Conservation (phyloP, 2,329 filamentous ascomycete species). For the Nannizziopsis arthrosporioides region DNA sequence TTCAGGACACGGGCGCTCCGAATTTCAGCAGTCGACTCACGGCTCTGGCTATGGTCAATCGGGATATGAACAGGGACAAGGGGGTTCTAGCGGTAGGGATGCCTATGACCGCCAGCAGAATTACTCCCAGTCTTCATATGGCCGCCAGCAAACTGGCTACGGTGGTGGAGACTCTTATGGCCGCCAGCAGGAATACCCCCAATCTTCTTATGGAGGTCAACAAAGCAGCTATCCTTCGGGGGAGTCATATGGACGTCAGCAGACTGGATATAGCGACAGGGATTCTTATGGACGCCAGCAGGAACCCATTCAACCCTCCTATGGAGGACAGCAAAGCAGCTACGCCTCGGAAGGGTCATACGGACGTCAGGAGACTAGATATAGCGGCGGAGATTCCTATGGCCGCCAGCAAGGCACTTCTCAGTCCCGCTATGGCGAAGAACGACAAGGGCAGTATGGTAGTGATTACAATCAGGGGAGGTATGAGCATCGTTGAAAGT, state of each 20-base stretch:
- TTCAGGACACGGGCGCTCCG: slow-evolving; percentile 12
- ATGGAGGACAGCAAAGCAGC: background rate
- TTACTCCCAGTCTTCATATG: too few species aligned
- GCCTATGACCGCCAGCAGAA: background rate
- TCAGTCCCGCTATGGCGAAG: background rate
- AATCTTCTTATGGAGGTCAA: background rate
- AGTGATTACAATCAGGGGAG: background rate
- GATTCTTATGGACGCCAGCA: slow-evolving; percentile 5
- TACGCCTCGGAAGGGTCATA: background rate
- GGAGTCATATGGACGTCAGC: slow-evolving; percentile 1
- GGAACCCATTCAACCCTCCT: slow-evolving; percentile 1
- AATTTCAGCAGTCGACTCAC: slow-evolving; percentile 6
- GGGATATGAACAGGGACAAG: background rate
- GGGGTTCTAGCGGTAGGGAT: background rate
- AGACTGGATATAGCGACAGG: background rate
- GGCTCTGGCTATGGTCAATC: slow-evolving; percentile 4
- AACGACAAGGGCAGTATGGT: background rate
- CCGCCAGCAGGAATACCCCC: slow-evolving; percentile 2
- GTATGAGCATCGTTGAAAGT: background rate
- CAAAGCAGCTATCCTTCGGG: background rate
- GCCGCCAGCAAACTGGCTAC: too few species aligned
- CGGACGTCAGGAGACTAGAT: slow-evolving; percentile 4
- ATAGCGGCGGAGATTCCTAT: background rate
- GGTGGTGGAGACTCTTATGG: background rate
- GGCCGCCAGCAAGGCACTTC: background rate